Conservation (phyloP, 768 basidiomycete species). For the Rhizopogon roseolus region DNA sequence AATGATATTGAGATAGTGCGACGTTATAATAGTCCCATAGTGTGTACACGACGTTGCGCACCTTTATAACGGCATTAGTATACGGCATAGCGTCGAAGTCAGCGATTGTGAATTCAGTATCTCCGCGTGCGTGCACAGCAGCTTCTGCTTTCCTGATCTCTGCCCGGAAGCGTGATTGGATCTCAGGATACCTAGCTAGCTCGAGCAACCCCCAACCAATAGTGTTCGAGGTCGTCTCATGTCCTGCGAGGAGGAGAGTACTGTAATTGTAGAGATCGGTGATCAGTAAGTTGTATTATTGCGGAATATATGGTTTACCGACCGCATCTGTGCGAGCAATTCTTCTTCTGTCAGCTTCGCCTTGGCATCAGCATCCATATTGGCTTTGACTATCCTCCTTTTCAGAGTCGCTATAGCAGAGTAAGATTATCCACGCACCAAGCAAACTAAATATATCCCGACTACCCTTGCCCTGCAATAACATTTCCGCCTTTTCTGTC, state of each 20-base stretch:
- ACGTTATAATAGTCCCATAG: background rate
- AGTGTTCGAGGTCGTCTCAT: conserved; percentile 56
- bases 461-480: conserved; percentile 29
- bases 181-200: conserved; percentile 10
- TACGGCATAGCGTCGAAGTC: conserved; percentile 9
- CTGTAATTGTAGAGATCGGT: conserved; percentile 9
- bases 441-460: conserved; percentile 50
- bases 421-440: conserved; percentile 28
- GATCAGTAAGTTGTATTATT: background rate
- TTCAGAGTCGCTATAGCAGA: background rate
- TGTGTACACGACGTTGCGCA: background rate
- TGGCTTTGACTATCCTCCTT: conserved; percentile 13
- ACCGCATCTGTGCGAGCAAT: conserved; percentile 43
- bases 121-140: conserved; percentile 7
- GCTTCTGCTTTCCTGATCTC: conserved; percentile 8
- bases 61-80: conserved; percentile 14
- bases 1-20: background rate
- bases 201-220: conserved; percentile 24
- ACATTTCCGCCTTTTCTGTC: conserved; percentile 29
- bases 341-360: conserved; percentile 35
- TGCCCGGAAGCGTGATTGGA: conserved; percentile 9
- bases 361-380: conserved; percentile 37
- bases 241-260: conserved; percentile 38
- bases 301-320: background rate
- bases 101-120: conserved; percentile 4